Evolutionary conservation across 2,329 filamentous ascomycete species (phyloP).

Genomic region (Cytospora paraplurivora): DNA sequence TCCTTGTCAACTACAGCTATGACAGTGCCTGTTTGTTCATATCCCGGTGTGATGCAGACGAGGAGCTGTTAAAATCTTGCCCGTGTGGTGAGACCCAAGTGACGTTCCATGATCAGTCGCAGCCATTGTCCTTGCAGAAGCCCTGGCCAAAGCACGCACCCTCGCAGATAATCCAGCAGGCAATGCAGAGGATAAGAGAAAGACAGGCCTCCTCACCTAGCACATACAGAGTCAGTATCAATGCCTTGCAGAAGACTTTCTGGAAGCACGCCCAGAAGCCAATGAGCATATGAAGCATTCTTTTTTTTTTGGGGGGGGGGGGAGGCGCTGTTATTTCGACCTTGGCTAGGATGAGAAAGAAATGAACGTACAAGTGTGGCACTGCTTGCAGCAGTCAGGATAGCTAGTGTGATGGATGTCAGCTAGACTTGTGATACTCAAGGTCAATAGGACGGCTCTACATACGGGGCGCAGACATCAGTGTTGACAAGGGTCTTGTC

Average conservation of each 20-base stretch:
- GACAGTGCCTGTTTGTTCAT: not conserved
- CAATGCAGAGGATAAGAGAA: constrained; percentile 3
- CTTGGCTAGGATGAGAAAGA: too few relatives aligned
- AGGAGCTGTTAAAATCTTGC: not conserved
- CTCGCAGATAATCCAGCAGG: constrained; percentile 7
- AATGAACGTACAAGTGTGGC: constrained; percentile 2
- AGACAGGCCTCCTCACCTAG: constrained; percentile 1
- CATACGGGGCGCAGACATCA: constrained; percentile 11
- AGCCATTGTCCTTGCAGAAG: constrained; percentile 9
- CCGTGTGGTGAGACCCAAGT: not conserved
- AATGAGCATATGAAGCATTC: not conserved
- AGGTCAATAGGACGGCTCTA: not conserved
- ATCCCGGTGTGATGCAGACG: too few relatives aligned
- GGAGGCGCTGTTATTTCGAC: too few relatives aligned
- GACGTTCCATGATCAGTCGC: constrained; percentile 1
- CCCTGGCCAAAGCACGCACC: constrained; percentile 1
- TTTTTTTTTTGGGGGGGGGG: too few relatives aligned
- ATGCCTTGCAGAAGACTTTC: too few relatives aligned
- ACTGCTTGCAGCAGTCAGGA: constrained; percentile 10
- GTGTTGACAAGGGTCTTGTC: not conserved
- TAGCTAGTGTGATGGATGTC: not conserved
- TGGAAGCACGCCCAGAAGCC: not conserved
- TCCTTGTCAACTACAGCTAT: not conserved
- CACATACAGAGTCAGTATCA: not conserved
- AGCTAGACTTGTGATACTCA: not conserved